phyloP scores from a whole-genome alignment of 164 flowering plant genomes.

The Akebia trifoliata region DNA sequence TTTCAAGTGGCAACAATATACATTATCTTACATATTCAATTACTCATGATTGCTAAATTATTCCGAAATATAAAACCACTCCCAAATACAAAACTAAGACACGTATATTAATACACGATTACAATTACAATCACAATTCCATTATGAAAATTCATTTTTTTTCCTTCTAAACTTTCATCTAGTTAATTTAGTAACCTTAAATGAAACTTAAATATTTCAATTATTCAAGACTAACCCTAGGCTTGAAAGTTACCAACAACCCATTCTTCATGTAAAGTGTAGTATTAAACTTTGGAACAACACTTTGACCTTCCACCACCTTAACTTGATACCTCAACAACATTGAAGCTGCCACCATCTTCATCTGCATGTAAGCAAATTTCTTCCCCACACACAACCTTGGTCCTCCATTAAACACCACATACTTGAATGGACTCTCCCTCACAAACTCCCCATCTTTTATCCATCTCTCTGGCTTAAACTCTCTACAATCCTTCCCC shows the following conservation, averaged over 20 bases:
- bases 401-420: constrained; percentile 55
- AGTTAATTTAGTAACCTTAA: background rate
- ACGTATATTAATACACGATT: too few species aligned
- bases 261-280: constrained; percentile 62
- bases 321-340: constrained; percentile 39
- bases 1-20: too few species aligned
- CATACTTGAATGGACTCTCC: constrained; percentile 43
- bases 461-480: constrained; percentile 63
- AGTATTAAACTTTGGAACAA: constrained; percentile 45
- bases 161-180: background rate
- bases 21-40: too few species aligned
- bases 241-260: constrained; percentile 32
- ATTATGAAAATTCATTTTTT: too few species aligned
- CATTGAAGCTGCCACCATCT: constrained; percentile 56
- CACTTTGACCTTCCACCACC: constrained; percentile 35
- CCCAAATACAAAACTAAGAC: too few species aligned
- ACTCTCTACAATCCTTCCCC: constrained; percentile 60
- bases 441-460: constrained; percentile 36
- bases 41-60: too few species aligned
- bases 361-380: constrained; percentile 68
- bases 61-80: too few species aligned
- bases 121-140: too few species aligned
- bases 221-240: constrained; percentile 15
- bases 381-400: constrained; percentile 57
- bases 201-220: background rate